phyloP scores from a whole-genome alignment of 495 filamentous ascomycete species.

The Podospora australis region DNA sequence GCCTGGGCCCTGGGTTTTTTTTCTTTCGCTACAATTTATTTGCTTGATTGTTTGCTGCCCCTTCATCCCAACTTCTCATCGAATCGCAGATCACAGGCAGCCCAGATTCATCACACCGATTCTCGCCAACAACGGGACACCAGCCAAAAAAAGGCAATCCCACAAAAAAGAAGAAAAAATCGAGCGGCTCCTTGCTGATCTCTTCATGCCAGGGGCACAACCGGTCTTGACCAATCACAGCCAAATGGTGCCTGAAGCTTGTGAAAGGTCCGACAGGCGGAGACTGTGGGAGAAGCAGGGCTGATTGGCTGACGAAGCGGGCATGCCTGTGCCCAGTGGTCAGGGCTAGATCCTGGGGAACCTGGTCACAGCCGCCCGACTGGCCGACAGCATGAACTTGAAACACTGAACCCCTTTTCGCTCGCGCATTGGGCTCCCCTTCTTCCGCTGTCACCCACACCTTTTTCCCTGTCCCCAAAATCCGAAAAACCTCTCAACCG shows the following conservation, averaged over 20 bases:
- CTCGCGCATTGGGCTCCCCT: no score
- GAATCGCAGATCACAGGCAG: no score
- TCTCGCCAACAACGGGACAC: no score
- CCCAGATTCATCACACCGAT: no score
- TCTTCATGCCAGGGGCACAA: slow-evolving; percentile 9
- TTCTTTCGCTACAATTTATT: no score
- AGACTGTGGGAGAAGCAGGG: neutral
- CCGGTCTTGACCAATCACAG: slow-evolving; percentile 13
- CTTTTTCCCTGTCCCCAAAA: neutral
- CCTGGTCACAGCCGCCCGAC: slow-evolving; percentile 14
- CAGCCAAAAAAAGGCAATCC: no score
- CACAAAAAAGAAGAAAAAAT: slow-evolving; percentile 11
- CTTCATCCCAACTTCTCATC: no score
- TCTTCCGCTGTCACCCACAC: no score
- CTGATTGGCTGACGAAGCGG: slow-evolving; percentile 18
- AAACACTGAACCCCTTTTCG: slow-evolving; percentile 21
- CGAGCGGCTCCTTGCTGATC: slow-evolving; percentile 1
- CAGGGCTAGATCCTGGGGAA: slow-evolving; percentile 22
- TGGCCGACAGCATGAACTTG: slow-evolving; percentile 18
- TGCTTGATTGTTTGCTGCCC: no score
- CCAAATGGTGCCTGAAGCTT: slow-evolving; percentile 12
- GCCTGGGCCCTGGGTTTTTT: no score
- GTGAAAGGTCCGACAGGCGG: slow-evolving; percentile 1
- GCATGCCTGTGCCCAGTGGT: slow-evolving; percentile 5
- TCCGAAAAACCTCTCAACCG: neutral